phyloP scores from a whole-genome alignment of 2,329 filamentous ascomycete genomes.

The Monosporascus sp. region DNA sequence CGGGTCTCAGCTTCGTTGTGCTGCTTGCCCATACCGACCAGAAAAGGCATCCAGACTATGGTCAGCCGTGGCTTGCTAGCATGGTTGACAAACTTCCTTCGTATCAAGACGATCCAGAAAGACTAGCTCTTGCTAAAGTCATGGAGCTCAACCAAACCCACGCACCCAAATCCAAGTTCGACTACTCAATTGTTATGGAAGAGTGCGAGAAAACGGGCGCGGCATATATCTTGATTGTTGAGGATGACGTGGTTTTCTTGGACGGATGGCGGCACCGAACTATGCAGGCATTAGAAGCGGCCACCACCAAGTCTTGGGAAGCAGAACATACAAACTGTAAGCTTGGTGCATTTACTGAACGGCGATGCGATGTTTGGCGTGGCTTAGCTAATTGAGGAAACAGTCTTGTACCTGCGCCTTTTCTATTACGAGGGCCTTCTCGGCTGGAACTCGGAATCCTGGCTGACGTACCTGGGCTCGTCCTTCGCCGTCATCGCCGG shows the following conservation, averaged over 20 bases:
- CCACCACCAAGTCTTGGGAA: conserved; percentile 11
- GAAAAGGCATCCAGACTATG: conserved; percentile 11
- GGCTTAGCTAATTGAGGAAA: background rate
- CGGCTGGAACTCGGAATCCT: conserved; percentile 21
- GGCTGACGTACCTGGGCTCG: conserved; percentile 14
- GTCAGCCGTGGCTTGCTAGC: conserved; percentile 13
- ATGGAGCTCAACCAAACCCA: background rate
- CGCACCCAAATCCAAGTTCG: conserved; percentile 7
- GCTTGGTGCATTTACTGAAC: background rate
- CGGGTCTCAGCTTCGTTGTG: conserved; percentile 13
- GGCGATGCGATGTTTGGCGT: background rate
- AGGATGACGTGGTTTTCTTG: conserved; percentile 20
- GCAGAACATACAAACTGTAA: conserved; percentile 15
- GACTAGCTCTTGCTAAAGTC: background rate
- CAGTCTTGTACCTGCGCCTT: conserved; percentile 18
- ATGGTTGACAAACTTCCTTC: conserved; percentile 18
- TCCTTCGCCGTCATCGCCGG: conserved; percentile 7
- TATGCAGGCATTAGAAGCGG: conserved; percentile 12
- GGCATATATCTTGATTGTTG: conserved; percentile 17
- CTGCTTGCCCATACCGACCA: conserved; percentile 20
- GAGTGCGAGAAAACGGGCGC: conserved; percentile 38
- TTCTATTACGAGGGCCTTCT: conserved; percentile 19
- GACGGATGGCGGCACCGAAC: conserved; percentile 20
- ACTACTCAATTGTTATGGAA: conserved; percentile 43
- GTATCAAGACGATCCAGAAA: conserved; percentile 11